phyloP scores from a whole-genome alignment of 805 yeast species.

The Saccharomyces jurei region DNA sequence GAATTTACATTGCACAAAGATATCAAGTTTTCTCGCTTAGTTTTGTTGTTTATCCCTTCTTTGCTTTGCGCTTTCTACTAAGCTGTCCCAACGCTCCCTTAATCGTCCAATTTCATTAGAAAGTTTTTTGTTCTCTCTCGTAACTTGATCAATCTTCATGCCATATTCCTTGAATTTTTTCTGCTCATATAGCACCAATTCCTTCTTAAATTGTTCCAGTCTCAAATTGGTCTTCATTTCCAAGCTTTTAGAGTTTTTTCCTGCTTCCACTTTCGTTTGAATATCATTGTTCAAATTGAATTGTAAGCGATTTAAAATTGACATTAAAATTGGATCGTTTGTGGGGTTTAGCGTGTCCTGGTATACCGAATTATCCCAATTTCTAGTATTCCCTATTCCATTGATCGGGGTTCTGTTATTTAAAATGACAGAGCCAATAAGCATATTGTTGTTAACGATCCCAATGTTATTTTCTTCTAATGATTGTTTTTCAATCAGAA shows the following conservation, averaged over 20 bases:
- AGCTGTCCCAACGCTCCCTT: slow-evolving; percentile 56
- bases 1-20: neutral
- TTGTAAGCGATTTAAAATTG: slow-evolving; percentile 17
- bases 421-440: neutral
- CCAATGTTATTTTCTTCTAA: neutral
- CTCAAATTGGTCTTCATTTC: neutral
- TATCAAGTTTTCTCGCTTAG: neutral
- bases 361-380: slow-evolving; percentile 8
- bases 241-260: neutral
- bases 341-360: slow-evolving; percentile 2
- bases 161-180: slow-evolving; percentile 31
- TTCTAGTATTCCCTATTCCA: slow-evolving; percentile 8
- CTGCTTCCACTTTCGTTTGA: neutral
- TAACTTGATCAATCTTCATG: slow-evolving; percentile 29
- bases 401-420: slow-evolving; percentile 10
- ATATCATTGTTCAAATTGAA: slow-evolving; percentile 6
- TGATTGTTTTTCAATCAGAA: slow-evolving; percentile 15
- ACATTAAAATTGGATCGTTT: slow-evolving; percentile 14
- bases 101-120: slow-evolving; percentile 44
- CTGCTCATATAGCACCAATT: slow-evolving; percentile 34
- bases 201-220: slow-evolving; percentile 28
- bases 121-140: slow-evolving; percentile 38
- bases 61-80: slow-evolving; percentile 59
- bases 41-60: slow-evolving; percentile 27
- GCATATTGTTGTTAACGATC: neutral